Evolutionary conservation across 2,329 filamentous ascomycete species (phyloP).

Genomic region (Meredithiella fracta): DNA sequence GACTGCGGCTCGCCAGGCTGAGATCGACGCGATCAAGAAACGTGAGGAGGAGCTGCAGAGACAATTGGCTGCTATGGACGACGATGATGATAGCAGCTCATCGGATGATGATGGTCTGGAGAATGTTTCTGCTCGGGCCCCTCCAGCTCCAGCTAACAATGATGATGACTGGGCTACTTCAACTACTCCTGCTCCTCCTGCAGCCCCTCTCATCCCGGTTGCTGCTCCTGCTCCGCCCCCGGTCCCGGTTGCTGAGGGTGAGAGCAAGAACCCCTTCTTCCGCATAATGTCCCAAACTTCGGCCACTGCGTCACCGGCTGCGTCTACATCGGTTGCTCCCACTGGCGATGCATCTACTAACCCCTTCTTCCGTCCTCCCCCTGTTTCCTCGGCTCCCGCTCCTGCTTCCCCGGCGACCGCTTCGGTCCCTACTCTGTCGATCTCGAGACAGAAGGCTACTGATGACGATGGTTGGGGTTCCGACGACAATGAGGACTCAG

Average conservation of each 20-base stretch:
- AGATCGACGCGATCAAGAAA: slow-evolving; percentile 82
- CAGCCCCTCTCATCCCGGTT: slow-evolving; percentile 30
- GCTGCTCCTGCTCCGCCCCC: slow-evolving; percentile 29
- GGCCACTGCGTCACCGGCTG: slow-evolving; percentile 21
- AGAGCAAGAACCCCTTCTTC: slow-evolving; percentile 92
- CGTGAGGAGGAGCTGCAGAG: slow-evolving; percentile 77
- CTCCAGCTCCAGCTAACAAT: slow-evolving; percentile 24
- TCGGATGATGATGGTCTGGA: slow-evolving; percentile 65
- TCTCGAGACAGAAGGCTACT: slow-evolving; percentile 45
- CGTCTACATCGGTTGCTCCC: slow-evolving; percentile 23
- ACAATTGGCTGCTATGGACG: slow-evolving; percentile 61
- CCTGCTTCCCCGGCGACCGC: slow-evolving; percentile 27
- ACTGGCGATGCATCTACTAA: slow-evolving; percentile 60
- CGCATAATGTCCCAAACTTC: slow-evolving; percentile 63
- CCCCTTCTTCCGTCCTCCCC: slow-evolving; percentile 52
- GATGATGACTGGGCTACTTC: slow-evolving; percentile 15
- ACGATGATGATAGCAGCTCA: slow-evolving; percentile 56
- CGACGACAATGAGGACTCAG: slow-evolving; percentile 41
- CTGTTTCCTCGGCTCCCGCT: slow-evolving; percentile 19
- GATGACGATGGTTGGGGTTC: slow-evolving; percentile 79
- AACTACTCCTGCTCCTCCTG: slow-evolving; percentile 30
- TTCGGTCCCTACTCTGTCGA: slow-evolving; percentile 28
- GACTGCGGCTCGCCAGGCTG: slow-evolving; percentile 68
- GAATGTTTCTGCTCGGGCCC: slow-evolving; percentile 45
- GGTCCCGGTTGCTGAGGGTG: slow-evolving; percentile 41